These are phyloP conservation scores for Neonectria sp. DNA, from an alignment of 2,329 filamentous ascomycete genomes.

Conservation along the genomic window DNA sequence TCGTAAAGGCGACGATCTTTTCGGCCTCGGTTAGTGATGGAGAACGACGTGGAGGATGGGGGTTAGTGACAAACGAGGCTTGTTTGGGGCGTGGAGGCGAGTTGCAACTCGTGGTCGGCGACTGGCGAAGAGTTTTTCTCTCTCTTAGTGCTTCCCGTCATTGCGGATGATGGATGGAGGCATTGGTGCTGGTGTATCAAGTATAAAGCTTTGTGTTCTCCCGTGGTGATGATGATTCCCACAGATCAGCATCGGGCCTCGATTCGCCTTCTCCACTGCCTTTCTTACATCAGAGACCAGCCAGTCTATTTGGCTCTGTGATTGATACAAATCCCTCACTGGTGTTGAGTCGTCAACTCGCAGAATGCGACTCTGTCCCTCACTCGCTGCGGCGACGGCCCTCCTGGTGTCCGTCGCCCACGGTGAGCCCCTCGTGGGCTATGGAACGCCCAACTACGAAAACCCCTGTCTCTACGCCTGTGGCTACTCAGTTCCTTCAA, in stretches of 20 bases:
- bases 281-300: not conserved
- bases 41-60: constrained; percentile 8
- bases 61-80: constrained; percentile 14
- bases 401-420: not conserved
- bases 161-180: not conserved
- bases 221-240: constrained; percentile 7
- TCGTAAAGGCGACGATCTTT: constrained; percentile 20
- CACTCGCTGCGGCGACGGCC: constrained; percentile 2
- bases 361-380: constrained; percentile 22
- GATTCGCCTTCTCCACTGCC: not conserved
- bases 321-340: not conserved
- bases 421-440: constrained; percentile 38
- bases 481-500: constrained; percentile 25
- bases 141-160: not conserved
- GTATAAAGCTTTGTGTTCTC: constrained; percentile 16
- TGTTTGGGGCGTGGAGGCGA: constrained; percentile 13
- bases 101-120: constrained; percentile 12
- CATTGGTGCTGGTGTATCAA: not conserved
- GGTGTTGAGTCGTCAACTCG: not conserved
- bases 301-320: not conserved
- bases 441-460: constrained; percentile 32
- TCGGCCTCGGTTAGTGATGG: constrained; percentile 14
- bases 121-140: constrained; percentile 4
- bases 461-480: constrained; percentile 37
- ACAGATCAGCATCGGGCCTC: not conserved